Evolutionary conservation across 1,284 basidiomycete species (phyloP), one percentile per base, ranked within the genome.

Genomic region (Austroboletus novae-zelandiae): DNA sequence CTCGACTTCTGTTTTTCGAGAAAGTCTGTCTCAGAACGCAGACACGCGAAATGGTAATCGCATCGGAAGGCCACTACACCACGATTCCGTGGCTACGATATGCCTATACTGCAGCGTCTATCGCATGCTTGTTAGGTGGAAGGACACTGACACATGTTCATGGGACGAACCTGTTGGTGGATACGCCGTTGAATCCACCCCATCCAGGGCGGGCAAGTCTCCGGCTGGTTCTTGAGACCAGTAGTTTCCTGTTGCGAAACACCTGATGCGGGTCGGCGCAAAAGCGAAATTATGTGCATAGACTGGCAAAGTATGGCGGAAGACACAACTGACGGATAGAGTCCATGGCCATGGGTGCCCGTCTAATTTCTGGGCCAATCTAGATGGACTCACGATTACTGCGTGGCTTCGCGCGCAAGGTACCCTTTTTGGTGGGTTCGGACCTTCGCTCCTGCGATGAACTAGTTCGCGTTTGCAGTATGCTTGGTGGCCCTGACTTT

Each of bases 391-490:
- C 27, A 9, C 27, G 8, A 27, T 27, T 27, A 9, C 27, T 27
- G 46, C 58, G 52, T 55, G 15, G 15, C 44, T 31, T 40, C 14
- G 7, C 7, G 32, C 30, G 47, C 9, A 18, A 1, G 34, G 14
- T 40, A 4, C 29, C 35, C 7, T 47, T 45, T 55, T 47, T 18
- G 42, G 44, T n/a, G 15, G 20, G 29, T 27, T 37, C 18, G n/a
- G 18, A 17, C 42, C 18, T 9, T 3, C 29, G 14, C 13, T 35
- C 9, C 3, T 25, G 27, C 18, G 25, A 25, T 34, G 56, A 60
- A 15, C 61, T 41, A 40, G 61, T 44, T 65, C 29, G n/a, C 35
- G 27, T 7, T 8, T 9, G 27, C 27, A 35, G 34, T 47, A 25
- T 13, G 14, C 18, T 43, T 27, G 17, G 23, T 18, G 5, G 25